phyloP scores from a whole-genome alignment of 495 filamentous ascomycete species.

The Aspergillus conjunctus region DNA sequence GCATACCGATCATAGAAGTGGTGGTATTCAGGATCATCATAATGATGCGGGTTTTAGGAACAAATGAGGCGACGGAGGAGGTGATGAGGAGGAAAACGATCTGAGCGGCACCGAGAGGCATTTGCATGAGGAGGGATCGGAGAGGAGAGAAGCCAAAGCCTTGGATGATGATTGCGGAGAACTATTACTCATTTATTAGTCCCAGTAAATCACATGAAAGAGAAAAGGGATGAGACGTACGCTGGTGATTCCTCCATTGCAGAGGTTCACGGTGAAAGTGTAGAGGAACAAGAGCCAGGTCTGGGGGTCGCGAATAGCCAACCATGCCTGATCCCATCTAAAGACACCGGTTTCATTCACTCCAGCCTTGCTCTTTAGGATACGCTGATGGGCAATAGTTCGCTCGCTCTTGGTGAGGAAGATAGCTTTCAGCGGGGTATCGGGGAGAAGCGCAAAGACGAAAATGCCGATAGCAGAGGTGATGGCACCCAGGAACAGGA shows the following conservation, averaged over 20 bases:
- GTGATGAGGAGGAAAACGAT: constrained; percentile 41
- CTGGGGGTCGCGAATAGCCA: constrained; percentile 55
- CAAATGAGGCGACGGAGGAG: constrained; percentile 31
- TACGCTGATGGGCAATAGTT: constrained; percentile 56
- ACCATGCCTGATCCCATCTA: constrained; percentile 55
- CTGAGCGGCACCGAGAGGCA: constrained; percentile 43
- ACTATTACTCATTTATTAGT: constrained; percentile 25
- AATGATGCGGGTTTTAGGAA: constrained; percentile 33
- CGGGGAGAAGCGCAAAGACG: constrained; percentile 50
- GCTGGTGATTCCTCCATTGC: constrained; percentile 49
- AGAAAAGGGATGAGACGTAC: constrained; percentile 11
- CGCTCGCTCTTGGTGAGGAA: constrained; percentile 51
- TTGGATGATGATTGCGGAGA: constrained; percentile 44
- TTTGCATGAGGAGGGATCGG: constrained; percentile 42
- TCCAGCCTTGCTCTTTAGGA: constrained; percentile 59
- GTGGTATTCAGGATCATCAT: constrained; percentile 39
- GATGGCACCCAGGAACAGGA: constrained; percentile 44
- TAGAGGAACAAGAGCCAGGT: constrained; percentile 49
- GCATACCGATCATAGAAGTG: constrained; percentile 54
- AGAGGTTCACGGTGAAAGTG: constrained; percentile 44
- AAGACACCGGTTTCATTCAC: constrained; percentile 61
- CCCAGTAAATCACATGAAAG: not conserved
- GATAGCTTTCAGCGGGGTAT: constrained; percentile 49
- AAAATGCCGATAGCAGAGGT: constrained; percentile 41
- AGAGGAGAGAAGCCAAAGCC: constrained; percentile 44